phyloP scores from a whole-genome alignment of 495 filamentous ascomycete species.

The Aspergillus asperescens region DNA sequence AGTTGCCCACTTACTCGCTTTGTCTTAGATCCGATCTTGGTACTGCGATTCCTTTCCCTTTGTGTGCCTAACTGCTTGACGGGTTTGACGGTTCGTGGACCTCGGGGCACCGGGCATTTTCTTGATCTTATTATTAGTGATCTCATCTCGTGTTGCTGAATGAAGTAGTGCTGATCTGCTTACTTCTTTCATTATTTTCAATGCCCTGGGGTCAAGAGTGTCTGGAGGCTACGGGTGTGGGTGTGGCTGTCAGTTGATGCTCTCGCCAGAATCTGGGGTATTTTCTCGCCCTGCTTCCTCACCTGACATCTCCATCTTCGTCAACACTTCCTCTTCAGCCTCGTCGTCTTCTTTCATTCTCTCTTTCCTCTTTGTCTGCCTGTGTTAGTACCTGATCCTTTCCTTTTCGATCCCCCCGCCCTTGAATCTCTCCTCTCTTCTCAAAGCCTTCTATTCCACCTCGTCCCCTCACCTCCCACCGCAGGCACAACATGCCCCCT shows the following conservation, averaged over 20 bases:
- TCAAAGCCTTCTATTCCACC: neutral
- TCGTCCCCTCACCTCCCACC: neutral
- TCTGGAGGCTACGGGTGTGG: neutral
- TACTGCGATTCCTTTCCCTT: conserved; percentile 7
- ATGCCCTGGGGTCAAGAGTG: neutral
- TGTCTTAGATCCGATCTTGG: conserved; percentile 10
- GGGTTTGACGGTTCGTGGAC: neutral
- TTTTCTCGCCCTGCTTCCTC: conserved; percentile 1
- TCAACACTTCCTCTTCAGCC: neutral
- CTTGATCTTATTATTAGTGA: neutral
- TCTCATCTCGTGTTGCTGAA: neutral
- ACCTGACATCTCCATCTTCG: neutral
- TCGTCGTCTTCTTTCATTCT: conserved; percentile 7
- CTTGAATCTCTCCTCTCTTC: neutral
- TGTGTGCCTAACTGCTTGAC: conserved; percentile 4
- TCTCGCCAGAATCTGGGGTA: conserved; percentile 2
- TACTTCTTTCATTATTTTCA: no score
- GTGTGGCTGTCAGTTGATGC: no score
- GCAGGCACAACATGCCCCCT: conserved; percentile 13
- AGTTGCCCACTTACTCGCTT: conserved; percentile 6
- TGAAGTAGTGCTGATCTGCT: no score
- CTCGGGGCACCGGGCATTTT: conserved; percentile 8
- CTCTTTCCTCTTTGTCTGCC: neutral
- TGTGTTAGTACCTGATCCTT: neutral
- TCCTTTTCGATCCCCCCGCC: conserved; percentile 2